phyloP scores from a whole-genome alignment of 1,284 basidiomycete species.

The Malassezia cuniculi region DNA sequence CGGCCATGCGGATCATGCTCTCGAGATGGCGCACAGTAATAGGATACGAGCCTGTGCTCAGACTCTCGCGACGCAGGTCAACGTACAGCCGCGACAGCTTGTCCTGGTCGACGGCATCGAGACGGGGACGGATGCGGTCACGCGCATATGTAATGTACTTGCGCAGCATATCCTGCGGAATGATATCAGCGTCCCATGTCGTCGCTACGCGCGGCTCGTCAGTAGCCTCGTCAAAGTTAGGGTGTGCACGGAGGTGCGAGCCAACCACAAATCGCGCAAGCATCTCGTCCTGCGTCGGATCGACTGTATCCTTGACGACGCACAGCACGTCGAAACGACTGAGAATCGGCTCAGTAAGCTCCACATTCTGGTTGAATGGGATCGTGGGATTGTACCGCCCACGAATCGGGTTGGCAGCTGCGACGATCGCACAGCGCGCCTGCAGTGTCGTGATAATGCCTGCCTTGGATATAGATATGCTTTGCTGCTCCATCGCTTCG shows the following conservation, averaged over 20 bases:
- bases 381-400: conserved; percentile 48
- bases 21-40: conserved; percentile 96
- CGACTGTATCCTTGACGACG: conserved; percentile 93
- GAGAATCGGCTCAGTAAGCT: conserved; percentile 92
- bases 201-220: conserved; percentile 82
- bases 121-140: conserved; percentile 78
- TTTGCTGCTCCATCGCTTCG: conserved; percentile 99
- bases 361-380: conserved; percentile 92
- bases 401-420: conserved; percentile 91
- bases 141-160: conserved; percentile 99
- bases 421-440: conserved; percentile 90
- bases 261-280: conserved; percentile 94
- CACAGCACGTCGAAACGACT: conserved; percentile 98
- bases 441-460: conserved; percentile 94
- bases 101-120: conserved; percentile 89
- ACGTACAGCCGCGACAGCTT: conserved; percentile 87
- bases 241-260: conserved; percentile 84
- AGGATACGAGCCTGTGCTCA: conserved; percentile 91
- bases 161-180: conserved; percentile 87
- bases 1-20: conserved; percentile 98
- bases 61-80: conserved; percentile 88
- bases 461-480: conserved; percentile 98
- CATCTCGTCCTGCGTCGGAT: conserved; percentile 91
- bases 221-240: conserved; percentile 68
- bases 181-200: conserved; percentile 64